phyloP scores from a whole-genome alignment of 2,329 filamentous ascomycete genomes.

The Metarhizium guizhouense region DNA sequence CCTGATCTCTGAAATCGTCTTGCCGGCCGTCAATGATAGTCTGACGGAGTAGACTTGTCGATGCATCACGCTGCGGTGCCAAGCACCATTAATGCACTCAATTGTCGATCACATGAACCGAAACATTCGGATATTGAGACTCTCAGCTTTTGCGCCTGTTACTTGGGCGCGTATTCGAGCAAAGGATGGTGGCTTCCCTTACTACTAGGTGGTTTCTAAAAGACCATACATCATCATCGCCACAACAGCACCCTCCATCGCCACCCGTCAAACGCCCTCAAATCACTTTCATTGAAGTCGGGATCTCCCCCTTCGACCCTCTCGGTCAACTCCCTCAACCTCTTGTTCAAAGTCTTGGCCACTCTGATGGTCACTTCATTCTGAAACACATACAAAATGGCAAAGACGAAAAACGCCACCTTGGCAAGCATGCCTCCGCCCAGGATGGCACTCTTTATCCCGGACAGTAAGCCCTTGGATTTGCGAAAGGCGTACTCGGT shows the following conservation, averaged over 20 bases:
- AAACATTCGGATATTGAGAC: too few relatives aligned
- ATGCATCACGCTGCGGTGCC: too few relatives aligned
- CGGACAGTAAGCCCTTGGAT: conserved; percentile 39
- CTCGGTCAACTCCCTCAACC: conserved; percentile 36
- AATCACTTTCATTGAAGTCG: conserved; percentile 37
- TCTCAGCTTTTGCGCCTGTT: too few relatives aligned
- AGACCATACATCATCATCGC: conserved; percentile 13
- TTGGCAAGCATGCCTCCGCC: conserved; percentile 38
- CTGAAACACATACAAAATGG: conserved; percentile 48
- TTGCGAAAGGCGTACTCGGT: conserved; percentile 49
- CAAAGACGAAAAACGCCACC: conserved; percentile 45
- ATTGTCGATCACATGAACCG: too few relatives aligned
- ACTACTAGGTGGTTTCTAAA: too few relatives aligned
- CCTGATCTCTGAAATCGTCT: too few relatives aligned
- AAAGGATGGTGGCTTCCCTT: too few relatives aligned
- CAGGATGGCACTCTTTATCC: conserved; percentile 37
- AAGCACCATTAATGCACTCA: too few relatives aligned
- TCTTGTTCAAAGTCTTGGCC: conserved; percentile 40
- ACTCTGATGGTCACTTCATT: conserved; percentile 49
- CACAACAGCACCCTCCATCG: conserved; percentile 46
- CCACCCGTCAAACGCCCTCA: conserved; percentile 44
- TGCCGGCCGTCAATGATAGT: too few relatives aligned
- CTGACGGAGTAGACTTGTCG: too few relatives aligned
- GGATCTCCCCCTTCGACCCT: conserved; percentile 39
- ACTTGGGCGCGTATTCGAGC: too few relatives aligned